phyloP scores from a whole-genome alignment of 345 rosid genomes.

The Clausena lansium region DNA sequence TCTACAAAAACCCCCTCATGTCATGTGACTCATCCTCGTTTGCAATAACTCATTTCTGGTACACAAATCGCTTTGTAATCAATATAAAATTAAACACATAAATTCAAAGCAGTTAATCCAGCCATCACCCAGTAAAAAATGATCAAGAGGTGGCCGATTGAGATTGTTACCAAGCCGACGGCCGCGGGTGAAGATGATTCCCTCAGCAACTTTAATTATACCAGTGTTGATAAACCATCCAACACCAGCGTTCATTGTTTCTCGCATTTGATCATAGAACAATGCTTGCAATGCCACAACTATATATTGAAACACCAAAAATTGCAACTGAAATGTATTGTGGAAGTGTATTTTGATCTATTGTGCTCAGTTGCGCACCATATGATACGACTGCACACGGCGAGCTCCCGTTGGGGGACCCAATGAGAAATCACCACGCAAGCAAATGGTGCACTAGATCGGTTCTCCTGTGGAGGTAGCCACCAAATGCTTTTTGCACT shows the following conservation, averaged over 20 bases:
- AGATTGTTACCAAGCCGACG: slow-evolving; percentile 67
- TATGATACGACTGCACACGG: no score
- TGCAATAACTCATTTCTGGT: slow-evolving; percentile 42
- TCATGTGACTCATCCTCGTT: neutral
- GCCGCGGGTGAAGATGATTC: slow-evolving; percentile 24
- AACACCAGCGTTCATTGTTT: slow-evolving; percentile 58
- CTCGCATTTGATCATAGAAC: slow-evolving; percentile 91
- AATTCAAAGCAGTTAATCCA: slow-evolving; percentile 50
- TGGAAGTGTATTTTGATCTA: no score
- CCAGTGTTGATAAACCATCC: slow-evolving; percentile 69
- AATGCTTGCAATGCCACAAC: slow-evolving; percentile 76
- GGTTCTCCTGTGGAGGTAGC: slow-evolving; percentile 55
- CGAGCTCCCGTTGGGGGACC: no score
- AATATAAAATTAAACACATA: slow-evolving; percentile 37
- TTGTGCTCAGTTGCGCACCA: no score
- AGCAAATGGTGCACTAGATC: no score
- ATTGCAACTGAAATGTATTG: no score
- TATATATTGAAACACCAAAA: slow-evolving; percentile 25
- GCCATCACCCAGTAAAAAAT: slow-evolving; percentile 74
- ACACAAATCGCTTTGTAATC: slow-evolving; percentile 58
- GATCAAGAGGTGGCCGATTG: slow-evolving; percentile 56
- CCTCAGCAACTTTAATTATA: slow-evolving; percentile 55
- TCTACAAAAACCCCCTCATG: neutral
- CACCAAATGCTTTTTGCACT: slow-evolving; percentile 70
- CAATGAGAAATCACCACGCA: no score